phyloP scores from a whole-genome alignment of 345 rosid genomes.

The Populus tremula region DNA sequence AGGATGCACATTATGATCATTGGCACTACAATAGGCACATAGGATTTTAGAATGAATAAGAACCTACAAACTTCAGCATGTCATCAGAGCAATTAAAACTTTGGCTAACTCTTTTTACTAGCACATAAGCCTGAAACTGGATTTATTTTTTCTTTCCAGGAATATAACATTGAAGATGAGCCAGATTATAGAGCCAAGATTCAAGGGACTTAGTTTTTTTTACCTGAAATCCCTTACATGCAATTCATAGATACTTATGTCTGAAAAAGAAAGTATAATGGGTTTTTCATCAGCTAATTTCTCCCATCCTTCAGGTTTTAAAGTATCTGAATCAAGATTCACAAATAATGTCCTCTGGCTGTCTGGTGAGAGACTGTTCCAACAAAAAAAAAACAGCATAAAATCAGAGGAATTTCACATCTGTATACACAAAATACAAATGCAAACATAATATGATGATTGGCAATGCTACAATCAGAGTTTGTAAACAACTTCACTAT shows the following conservation, averaged over 20 bases:
- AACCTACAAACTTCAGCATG: constrained; percentile 1
- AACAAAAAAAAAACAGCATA: constrained; percentile 24
- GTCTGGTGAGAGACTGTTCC: constrained; percentile 80
- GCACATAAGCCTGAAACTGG: background rate
- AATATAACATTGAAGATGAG: background rate
- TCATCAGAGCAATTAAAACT: background rate
- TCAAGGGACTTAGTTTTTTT: constrained; percentile 9
- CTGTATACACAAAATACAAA: background rate
- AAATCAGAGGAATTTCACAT: constrained; percentile 12
- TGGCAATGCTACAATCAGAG: constrained; percentile 5
- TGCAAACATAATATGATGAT: background rate
- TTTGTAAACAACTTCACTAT: constrained; percentile 17
- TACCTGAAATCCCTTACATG: constrained; percentile 95
- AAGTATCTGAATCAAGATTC: constrained; percentile 54
- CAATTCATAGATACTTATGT: constrained; percentile 87
- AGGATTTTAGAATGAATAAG: constrained; percentile 20
- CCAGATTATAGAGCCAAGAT: constrained; percentile 2
- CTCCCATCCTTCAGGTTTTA: constrained; percentile 86
- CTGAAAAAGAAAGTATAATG: constrained; percentile 50
- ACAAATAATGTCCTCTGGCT: constrained; percentile 69
- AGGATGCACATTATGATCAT: constrained; percentile 55
- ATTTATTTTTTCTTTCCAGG: background rate
- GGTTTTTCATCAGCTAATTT: constrained; percentile 68
- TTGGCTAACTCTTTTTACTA: background rate
- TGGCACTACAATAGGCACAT: constrained; percentile 49